Evolutionary conservation across 352 stramenopile genomes (phyloP), one percentile per base, ranked within the genome.

Genomic region (Globisporangium perplexum): DNA sequence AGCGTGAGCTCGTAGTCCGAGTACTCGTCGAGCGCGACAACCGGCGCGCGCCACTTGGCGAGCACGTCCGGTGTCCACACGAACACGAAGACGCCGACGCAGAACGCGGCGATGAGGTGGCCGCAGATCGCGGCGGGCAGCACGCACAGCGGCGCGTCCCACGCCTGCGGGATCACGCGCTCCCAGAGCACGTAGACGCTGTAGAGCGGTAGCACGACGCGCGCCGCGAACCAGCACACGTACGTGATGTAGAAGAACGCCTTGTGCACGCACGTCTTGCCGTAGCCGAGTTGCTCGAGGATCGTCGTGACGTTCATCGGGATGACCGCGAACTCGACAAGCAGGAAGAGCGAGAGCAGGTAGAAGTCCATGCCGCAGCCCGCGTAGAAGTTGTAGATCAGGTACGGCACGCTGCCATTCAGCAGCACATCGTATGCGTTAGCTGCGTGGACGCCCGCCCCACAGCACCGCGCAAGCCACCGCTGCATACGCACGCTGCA

Each of bases 301-400:
- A 93, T 84, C 36, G 74, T 88, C 28, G 78, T 83, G 46, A 89
- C 56, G 60, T 93, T 93, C 44, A 93, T 78, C 53, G 83, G 83
- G 33, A 90, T 82, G 35, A 90, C 77, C 1, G 81, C 83, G 39
- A 91, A 76, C 57, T 93, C 83, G n/a, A 93, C 83, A 48, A 93
- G 72, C 55, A 93, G 59, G 50, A 90, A 93, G 36, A 91, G 66
- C 60, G 77, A 83, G 47, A 93, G 65, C 53, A 91, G 60, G 60
- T 90, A 93, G 57, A 87, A 59, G 53, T 91, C 78, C 64, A 89
- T 80, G 17, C 63, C 69, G 52, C 83, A 93, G 46, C 77, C 79
- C 0, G 75, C 30, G 61, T 86, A 68, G 66, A 91, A 86, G 30
- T 86, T 92, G 64, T 79, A 91, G 72, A 93, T 87, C 50, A 89